Evolutionary conservation across 768 basidiomycete species (phyloP).

Genomic region (Mycena rebaudengoi): DNA sequence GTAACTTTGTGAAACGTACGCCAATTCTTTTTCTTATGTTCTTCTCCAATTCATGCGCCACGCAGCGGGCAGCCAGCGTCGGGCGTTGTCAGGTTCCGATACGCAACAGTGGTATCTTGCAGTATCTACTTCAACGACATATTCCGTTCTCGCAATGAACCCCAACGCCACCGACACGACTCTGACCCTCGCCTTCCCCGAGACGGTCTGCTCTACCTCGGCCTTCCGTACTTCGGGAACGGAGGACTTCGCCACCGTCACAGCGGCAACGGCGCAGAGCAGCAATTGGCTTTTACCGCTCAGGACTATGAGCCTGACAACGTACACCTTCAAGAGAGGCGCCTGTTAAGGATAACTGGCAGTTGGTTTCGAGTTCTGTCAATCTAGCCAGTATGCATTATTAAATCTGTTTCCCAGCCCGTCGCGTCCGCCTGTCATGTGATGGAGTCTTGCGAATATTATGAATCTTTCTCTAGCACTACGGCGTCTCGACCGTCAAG

Average conservation of each 20-base stretch:
- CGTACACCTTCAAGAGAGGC: conserved; percentile 37
- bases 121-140: background rate
- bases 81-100: background rate
- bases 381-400: too few species aligned
- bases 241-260: conserved; percentile 44
- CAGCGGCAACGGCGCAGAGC: conserved; percentile 35
- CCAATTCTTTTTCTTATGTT: background rate
- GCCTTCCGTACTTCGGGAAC: conserved; percentile 13
- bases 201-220: conserved; percentile 7
- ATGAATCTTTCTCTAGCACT: too few species aligned
- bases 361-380: too few species aligned
- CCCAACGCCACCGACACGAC: conserved; percentile 7
- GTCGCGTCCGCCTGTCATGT: too few species aligned
- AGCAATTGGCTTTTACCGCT: conserved; percentile 39
- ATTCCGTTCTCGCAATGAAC: conserved; percentile 11
- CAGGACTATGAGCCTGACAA: conserved; percentile 44
- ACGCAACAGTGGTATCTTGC: too few species aligned
- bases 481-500: too few species aligned
- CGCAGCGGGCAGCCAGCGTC: background rate
- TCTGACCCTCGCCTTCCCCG: conserved; percentile 38
- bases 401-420: too few species aligned
- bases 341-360: too few species aligned
- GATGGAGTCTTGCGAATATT: too few species aligned
- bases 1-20: background rate
- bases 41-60: background rate